Base-by-base conservation (phyloP, 2,329 filamentous ascomycete genomes). In the Clathrospora elynae region DNA sequence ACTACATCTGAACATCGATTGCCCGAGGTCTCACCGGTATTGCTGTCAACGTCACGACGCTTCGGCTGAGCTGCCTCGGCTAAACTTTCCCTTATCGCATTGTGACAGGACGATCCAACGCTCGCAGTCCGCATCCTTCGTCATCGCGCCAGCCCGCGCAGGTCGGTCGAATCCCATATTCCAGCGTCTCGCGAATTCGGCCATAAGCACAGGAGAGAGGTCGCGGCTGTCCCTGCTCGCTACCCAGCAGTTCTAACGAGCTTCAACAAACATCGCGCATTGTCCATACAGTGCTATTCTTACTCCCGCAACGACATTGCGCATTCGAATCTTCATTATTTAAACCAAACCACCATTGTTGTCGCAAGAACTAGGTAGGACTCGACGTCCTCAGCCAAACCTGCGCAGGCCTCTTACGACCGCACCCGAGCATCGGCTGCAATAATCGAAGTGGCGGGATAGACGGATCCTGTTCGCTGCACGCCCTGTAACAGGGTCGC, bases 71-170 rank as follows among this genome's bases (percentile, higher is more conserved):
- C 28, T 31, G 18, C 36, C 38, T 51, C 47, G 50, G 43, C 33
- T 48, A 38, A 14, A 48, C 43, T 35, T 53, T 42, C 50, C 50
- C 38, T 23, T 35, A 20, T 26, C 8, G 10, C 34, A 17, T 35
- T 17, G 28, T 38, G 46, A 37, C 42, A 32, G 20, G 42, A 20
- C 41, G 35, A 37, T 35, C 44, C 31, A 31, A 25, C 40, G 31
- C 28, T 18, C 41, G 11, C 29, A 22, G 19, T 44, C 42, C 38
- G 42, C 49, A 43, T 42, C 48, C 40, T 42, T 51, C 50, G 50
- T 51, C 50, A 47, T 51, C 33, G 38, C 50, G 49, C 50, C 50
- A 43, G 50, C 47, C 47, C 43, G 40, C 42, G 34, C 47, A 42
- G 47, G 36, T 35, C 37, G 47, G 36, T 35, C 37, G 26, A 41